Percentiles rank a stretch among this genome's conserved stretches.
phyloP scores from a whole-genome alignment of 2,329 filamentous ascomycete genomes.

The Neoscytalidium dimidiatum region DNA sequence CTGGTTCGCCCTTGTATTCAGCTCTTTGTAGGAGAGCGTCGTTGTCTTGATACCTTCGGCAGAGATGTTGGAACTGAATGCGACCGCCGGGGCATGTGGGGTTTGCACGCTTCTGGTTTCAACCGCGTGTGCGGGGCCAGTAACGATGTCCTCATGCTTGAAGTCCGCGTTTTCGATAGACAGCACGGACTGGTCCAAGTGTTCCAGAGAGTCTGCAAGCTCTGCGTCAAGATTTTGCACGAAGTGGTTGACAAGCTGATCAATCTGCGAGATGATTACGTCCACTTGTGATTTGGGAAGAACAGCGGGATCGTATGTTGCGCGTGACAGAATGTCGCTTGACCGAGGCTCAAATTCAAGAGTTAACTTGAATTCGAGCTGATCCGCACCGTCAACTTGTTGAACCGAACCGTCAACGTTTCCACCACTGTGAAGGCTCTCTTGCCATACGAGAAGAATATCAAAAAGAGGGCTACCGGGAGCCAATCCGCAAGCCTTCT shows the following conservation, averaged over 20 bases:
- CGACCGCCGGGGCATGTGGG: conserved; percentile 62
- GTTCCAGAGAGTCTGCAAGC: neutral
- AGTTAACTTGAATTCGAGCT: conserved; percentile 73
- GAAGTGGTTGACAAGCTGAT: conserved; percentile 51
- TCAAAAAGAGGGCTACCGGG: conserved; percentile 69
- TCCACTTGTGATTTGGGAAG: conserved; percentile 60
- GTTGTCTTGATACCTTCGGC: conserved; percentile 31
- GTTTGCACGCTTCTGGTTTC: conserved; percentile 52
- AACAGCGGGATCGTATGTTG: conserved; percentile 55
- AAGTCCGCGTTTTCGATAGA: conserved; percentile 47
- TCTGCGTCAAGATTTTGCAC: conserved; percentile 39
- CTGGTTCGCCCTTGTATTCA: conserved; percentile 66
- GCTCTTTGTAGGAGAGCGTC: conserved; percentile 62
- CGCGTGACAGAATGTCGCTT: conserved; percentile 51
- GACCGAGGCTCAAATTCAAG: conserved; percentile 71
- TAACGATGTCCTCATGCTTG: conserved; percentile 22
- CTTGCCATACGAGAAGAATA: conserved; percentile 80
- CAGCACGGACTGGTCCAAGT: conserved; percentile 23
- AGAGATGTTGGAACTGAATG: conserved; percentile 57
- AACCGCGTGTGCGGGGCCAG: conserved; percentile 48
- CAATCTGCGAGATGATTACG: conserved; percentile 63
- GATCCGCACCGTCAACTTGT: conserved; percentile 65
- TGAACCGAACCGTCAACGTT: conserved; percentile 45
- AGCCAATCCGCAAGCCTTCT: conserved; percentile 57
- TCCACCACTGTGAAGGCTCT: conserved; percentile 56